These are phyloP conservation scores for Penicillium herquei DNA, from an alignment of 495 filamentous ascomycete genomes.

Conservation along the genomic window DNA sequence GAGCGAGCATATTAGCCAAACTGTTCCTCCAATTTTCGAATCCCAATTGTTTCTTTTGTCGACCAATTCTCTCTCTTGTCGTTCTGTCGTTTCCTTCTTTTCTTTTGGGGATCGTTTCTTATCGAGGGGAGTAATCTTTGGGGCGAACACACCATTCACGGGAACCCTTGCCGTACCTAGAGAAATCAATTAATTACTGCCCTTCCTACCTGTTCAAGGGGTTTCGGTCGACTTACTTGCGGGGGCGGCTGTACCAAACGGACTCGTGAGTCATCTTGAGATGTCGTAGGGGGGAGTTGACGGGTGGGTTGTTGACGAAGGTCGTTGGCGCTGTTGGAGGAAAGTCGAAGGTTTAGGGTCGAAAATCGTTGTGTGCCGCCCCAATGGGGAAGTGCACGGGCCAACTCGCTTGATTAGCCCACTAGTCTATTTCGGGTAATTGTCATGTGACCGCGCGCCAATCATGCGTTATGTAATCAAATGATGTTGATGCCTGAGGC, in stretches of 20 bases:
- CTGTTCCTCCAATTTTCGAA: slow-evolving; percentile 4
- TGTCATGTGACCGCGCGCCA: slow-evolving; percentile 9
- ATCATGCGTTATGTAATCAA: background rate
- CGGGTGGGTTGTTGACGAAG: slow-evolving; percentile 38
- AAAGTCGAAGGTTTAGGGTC: slow-evolving; percentile 36
- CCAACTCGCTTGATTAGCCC: slow-evolving; percentile 37
- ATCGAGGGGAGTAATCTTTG: slow-evolving; percentile 11
- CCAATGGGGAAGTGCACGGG: slow-evolving; percentile 31
- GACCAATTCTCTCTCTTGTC: slow-evolving; percentile 12
- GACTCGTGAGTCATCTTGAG: slow-evolving; percentile 96
- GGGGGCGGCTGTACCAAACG: slow-evolving; percentile 98
- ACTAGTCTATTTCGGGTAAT: slow-evolving; percentile 26
- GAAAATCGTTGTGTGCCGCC: slow-evolving; percentile 43
- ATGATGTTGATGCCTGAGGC: background rate
- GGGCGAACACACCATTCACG: slow-evolving; percentile 69
- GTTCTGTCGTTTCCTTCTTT: slow-evolving; percentile 4
- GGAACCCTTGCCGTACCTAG: slow-evolving; percentile 79
- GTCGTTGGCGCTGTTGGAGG: slow-evolving; percentile 44
- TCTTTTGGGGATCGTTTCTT: slow-evolving; percentile 4
- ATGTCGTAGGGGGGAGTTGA: slow-evolving; percentile 37
- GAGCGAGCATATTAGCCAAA: slow-evolving; percentile 26
- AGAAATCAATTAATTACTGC: slow-evolving; percentile 11
- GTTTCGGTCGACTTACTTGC: slow-evolving; percentile 58
- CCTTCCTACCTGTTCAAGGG: slow-evolving; percentile 4
- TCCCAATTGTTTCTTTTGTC: slow-evolving; percentile 8